A percentile compares a stretch with the other conserved stretches of the same genome.
phyloP scores from a whole-genome alignment of 73 alveolate species.

The Paramecium octaurelia region DNA sequence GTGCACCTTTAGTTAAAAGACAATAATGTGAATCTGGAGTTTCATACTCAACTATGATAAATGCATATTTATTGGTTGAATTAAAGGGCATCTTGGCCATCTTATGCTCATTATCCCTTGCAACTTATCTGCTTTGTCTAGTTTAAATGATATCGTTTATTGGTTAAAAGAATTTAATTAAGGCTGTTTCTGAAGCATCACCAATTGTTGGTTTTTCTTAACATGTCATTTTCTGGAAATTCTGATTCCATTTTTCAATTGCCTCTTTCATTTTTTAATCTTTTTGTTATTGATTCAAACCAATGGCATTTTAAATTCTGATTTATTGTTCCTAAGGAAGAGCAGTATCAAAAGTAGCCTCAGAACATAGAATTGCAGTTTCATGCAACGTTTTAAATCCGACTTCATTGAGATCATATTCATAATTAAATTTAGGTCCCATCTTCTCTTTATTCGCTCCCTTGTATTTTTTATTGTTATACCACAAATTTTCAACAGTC shows the following conservation, averaged over 20 bases:
- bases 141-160: slow-evolving; percentile 67
- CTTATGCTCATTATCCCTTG: slow-evolving; percentile 63
- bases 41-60: slow-evolving; percentile 57
- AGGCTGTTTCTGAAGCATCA: slow-evolving; percentile 93
- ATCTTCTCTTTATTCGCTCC: neutral
- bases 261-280: neutral
- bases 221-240: neutral
- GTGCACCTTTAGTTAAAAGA: slow-evolving; percentile 67
- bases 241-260: neutral
- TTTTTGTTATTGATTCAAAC: neutral
- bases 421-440: neutral
- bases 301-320: neutral
- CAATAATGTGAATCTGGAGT: slow-evolving; percentile 55
- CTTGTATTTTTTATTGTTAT: slow-evolving; percentile 37
- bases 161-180: slow-evolving; percentile 90
- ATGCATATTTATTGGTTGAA: slow-evolving; percentile 64
- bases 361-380: neutral
- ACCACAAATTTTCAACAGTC: slow-evolving; percentile 71
- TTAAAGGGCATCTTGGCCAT: slow-evolving; percentile 72
- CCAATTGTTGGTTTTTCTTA: slow-evolving; percentile 67
- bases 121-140: slow-evolving; percentile 66
- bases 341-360: slow-evolving; percentile 11
- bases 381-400: neutral
- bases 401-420: neutral
- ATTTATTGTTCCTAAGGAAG: slow-evolving; percentile 44